Conservation (phyloP, 179 eudicot genomes). For the Beta lomatogona region DNA sequence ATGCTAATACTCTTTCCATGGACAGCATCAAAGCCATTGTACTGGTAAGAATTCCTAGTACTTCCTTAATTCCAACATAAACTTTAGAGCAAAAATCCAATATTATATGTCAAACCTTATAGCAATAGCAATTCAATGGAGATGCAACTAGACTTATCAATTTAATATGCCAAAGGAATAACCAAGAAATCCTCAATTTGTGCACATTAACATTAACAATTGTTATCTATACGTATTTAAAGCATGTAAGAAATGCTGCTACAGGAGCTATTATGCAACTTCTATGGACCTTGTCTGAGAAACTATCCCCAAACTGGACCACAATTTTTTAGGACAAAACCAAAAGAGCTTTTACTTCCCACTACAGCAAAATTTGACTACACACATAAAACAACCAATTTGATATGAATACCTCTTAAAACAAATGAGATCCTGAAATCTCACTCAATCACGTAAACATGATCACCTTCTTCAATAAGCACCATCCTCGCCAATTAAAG, state of each 20-base stretch:
- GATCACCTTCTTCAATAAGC: neutral
- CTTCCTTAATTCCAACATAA: neutral
- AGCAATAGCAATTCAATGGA: neutral
- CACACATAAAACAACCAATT: neutral
- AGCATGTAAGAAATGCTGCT: neutral
- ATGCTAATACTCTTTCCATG: slow-evolving; percentile 21
- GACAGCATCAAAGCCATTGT: slow-evolving; percentile 37
- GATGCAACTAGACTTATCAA: neutral
- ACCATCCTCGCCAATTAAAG: neutral
- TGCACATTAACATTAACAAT: too few species aligned
- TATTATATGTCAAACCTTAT: neutral
- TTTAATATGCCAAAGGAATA: too few species aligned
- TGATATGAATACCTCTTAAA: neutral
- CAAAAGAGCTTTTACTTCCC: neutral
- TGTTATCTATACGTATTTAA: neutral
- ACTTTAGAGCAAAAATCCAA: neutral
- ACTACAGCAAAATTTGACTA: neutral
- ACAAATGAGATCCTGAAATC: neutral
- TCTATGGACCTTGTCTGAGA: too few species aligned
- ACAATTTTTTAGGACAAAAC: too few species aligned
- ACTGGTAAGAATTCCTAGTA: slow-evolving; percentile 19
- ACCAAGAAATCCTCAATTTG: neutral
- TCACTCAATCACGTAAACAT: neutral
- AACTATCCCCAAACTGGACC: too few species aligned
- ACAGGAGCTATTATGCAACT: too few species aligned